Evolutionary conservation across 1,284 basidiomycete species (phyloP).

Genomic region (Chalciporus sp.): DNA sequence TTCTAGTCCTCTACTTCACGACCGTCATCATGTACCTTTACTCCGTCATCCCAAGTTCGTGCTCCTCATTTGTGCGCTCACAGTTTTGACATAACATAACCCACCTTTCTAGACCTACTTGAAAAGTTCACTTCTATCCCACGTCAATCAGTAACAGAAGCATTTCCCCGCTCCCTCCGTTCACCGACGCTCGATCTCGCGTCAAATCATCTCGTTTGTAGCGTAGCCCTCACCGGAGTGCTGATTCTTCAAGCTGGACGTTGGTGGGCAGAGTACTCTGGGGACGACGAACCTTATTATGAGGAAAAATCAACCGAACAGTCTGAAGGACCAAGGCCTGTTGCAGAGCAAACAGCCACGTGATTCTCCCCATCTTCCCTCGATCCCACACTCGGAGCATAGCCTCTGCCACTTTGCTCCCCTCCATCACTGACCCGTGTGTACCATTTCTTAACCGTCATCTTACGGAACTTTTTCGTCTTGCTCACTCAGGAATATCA

Average conservation of each 20-base stretch:
- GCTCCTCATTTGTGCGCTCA: constrained; percentile 5
- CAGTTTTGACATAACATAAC: constrained; percentile 1
- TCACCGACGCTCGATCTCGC: constrained; percentile 71
- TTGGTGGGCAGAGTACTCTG: constrained; percentile 74
- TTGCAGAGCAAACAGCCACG: constrained; percentile 2
- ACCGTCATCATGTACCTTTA: constrained; percentile 69
- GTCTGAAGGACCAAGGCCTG: constrained; percentile 7
- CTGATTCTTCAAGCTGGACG: constrained; percentile 77
- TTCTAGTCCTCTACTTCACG: constrained; percentile 69
- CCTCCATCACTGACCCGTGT: constrained; percentile 1
- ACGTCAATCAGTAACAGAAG: constrained; percentile 43
- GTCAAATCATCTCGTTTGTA: constrained; percentile 78
- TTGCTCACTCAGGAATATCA: constrained; percentile 14
- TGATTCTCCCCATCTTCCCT: constrained; percentile 9
- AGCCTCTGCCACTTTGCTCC: background rate
- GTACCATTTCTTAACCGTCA: constrained; percentile 12
- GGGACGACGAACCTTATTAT: constrained; percentile 44
- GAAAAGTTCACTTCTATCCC: constrained; percentile 60
- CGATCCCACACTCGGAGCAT: background rate
- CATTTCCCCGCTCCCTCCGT: constrained; percentile 59
- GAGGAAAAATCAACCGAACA: constrained; percentile 30
- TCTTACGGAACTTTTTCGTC: background rate
- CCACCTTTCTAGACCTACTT: constrained; percentile 46
- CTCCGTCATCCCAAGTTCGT: constrained; percentile 75
- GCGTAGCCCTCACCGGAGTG: constrained; percentile 79